Evolutionary conservation across 768 basidiomycete genomes (phyloP), one percentile per base, ranked within the genome.

Genomic region (Russula abietina): DNA sequence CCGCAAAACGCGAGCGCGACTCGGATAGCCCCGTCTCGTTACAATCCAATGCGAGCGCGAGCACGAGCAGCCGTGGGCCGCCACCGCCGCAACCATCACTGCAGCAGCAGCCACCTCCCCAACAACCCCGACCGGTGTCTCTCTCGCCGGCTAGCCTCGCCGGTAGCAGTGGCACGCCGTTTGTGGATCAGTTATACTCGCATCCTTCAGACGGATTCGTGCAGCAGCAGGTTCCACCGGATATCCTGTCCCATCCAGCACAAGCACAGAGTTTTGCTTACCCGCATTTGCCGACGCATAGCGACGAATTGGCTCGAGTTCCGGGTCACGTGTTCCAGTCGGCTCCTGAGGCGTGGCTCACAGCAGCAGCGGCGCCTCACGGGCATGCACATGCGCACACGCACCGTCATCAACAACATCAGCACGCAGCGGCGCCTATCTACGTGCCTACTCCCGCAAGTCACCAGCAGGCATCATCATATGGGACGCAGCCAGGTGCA

Each of bases 1-100:
- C 79, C 4, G 78, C 72, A 17, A 89, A 90, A 62, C 85, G 88
- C 19, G 85, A 85, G 53, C 77, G 87, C 43, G 84, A 83, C 59
- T 74, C 81, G 1, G 85, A 86, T 58, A 80, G 77, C 64, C 78
- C 83, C 11, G 22, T 61, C 19, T 56, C 64, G 16, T 22, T 57
- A 19, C 51, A 55, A 24, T 59, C 65, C 4, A 61, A 49, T 51
- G 33, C 57, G 16, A 51, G 55, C 19, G 28, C 57, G 11, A 43
- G 56, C 45, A 51, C 64, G 4, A 43, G 41, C 32, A 43, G 55
- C 14, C 50, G 41, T 17, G 24, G 28, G 6, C 38, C 57, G 9
- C 57, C 16, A 24, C 14, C 53, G 8, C 46, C 28, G 12, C 43
- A 17, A 50, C 65, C 6, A 14, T 55, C 53, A 5, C 54, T 36